phyloP scores from a whole-genome alignment of 169 alveolate species.

The Cryptosporidium ubiquitum region DNA sequence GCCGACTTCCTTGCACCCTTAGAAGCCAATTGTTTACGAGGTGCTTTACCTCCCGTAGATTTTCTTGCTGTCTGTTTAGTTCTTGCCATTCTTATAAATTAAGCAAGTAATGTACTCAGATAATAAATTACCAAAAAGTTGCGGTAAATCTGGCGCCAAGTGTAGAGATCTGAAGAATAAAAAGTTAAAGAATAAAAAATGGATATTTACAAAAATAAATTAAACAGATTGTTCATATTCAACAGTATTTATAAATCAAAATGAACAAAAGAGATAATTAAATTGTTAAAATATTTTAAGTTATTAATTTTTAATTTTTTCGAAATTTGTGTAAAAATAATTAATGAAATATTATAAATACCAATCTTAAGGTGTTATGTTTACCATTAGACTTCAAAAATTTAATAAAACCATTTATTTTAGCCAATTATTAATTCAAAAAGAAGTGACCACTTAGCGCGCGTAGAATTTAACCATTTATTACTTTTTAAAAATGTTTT shows the following conservation, averaged over 20 bases:
- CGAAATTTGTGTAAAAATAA: no score
- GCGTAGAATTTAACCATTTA: not conserved
- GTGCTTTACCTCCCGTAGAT: conserved; percentile 98
- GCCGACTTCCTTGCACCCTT: conserved; percentile 99
- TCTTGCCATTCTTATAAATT: conserved; percentile 92
- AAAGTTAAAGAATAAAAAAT: not conserved
- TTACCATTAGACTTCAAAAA: no score
- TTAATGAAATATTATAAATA: no score
- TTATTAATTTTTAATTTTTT: no score
- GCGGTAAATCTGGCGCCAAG: not conserved
- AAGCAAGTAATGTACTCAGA: conserved; percentile 8
- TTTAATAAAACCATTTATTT: no score
- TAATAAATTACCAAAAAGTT: not conserved
- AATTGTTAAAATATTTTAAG: no score
- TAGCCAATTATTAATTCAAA: no score
- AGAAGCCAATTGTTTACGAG: conserved; percentile 97
- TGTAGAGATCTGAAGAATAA: not conserved
- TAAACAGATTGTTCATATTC: not conserved
- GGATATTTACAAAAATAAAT: not conserved
- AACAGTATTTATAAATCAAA: not conserved
- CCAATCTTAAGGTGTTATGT: not conserved
- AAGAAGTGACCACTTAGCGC: not conserved
- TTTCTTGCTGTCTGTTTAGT: conserved; percentile 98
- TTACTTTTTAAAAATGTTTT: not conserved
- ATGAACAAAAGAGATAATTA: not conserved